phyloP scores from a whole-genome alignment of 306 rosid genomes.

The Corylus heterophylla region DNA sequence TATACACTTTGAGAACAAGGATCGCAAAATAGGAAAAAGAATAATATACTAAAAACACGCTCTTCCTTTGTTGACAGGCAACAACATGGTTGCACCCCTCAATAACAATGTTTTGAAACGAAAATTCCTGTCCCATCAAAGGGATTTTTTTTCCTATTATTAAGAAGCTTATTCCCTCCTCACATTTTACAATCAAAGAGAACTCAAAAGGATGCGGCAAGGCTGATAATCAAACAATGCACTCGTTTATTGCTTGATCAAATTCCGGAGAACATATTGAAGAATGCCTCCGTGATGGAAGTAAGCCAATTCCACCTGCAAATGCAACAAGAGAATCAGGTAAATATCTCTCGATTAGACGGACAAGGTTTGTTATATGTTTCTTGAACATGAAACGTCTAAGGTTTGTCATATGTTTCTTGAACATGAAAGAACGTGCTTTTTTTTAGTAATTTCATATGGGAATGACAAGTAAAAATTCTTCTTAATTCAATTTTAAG shows the following conservation, averaged over 20 bases:
- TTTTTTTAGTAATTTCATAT: not conserved
- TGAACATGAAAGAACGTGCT: too few relatives aligned
- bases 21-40: slow-evolving; percentile 7
- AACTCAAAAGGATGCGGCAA: slow-evolving; percentile 9
- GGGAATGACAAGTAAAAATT: not conserved
- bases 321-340: slow-evolving; percentile 20
- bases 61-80: not conserved
- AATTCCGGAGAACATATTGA: slow-evolving; percentile 76
- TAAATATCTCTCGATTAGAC: not conserved
- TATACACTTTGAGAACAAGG: not conserved
- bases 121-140: slow-evolving; percentile 30
- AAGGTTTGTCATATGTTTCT: too few relatives aligned
- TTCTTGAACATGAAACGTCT: too few relatives aligned
- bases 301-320: slow-evolving; percentile 87
- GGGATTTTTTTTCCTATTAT: slow-evolving; percentile 38
- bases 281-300: slow-evolving; percentile 90
- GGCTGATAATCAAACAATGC: slow-evolving; percentile 15
- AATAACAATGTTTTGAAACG: slow-evolving; percentile 25
- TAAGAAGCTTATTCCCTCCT: slow-evolving; percentile 32
- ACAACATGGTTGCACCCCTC: slow-evolving; percentile 3
- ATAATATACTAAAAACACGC: not conserved
- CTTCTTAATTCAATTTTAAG: not conserved
- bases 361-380: too few relatives aligned
- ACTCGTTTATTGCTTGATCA: slow-evolving; percentile 50
- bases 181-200: slow-evolving; percentile 32